Base-by-base conservation (phyloP, 225 moss, liverwort and hornwort species). In the Takakia lepidozioides region DNA sequence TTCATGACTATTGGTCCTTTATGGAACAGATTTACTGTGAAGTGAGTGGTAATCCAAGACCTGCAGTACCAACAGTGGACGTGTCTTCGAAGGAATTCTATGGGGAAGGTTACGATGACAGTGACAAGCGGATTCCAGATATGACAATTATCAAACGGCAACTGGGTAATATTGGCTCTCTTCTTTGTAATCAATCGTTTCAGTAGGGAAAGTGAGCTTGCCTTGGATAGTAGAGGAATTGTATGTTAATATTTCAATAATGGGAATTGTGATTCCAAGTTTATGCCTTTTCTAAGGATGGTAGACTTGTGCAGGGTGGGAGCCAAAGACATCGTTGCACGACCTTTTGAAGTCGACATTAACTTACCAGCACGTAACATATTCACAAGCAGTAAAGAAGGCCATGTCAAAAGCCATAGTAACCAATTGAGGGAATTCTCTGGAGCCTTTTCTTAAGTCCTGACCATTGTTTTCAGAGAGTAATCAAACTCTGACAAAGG, bases 271-370 rank as follows among this genome's bases (percentile, higher is more conserved):
- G n/a, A n/a, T n/a, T n/a, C n/a, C n/a, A n/a, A n/a, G n/a, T n/a
- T n/a, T n/a, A n/a, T n/a, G n/a, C n/a, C n/a, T n/a, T n/a, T n/a
- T n/a, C n/a, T n/a, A n/a, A n/a, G n/a, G n/a, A n/a, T n/a, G n/a
- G n/a, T n/a, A n/a, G n/a, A n/a, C n/a, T 7, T 32, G 30, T 29
- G 0, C 70, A 74, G 74, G 70, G 32, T 80, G 80, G 74, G 66
- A 74, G 29, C 80, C 80, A 14, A 71, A 59, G 58, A 74, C 80
- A 25, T 74, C 80, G 2, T 20, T 80, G 27, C 29, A 60, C 0
- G 80, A 80, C 36, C 45, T 80, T 30, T 63, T 80, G 74, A 70
- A 80, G 67, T 59, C 42, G 2, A 80, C 80, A 2, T 38, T 74
- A 54, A 43, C 54, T 0, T 80, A 71, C 54, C 74, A 80, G 56